A percentile compares a stretch with the other conserved stretches of the same genome.
phyloP scores from a whole-genome alignment of 2,329 filamentous ascomycete genomes.

The Rhynchosporium graminicola region DNA sequence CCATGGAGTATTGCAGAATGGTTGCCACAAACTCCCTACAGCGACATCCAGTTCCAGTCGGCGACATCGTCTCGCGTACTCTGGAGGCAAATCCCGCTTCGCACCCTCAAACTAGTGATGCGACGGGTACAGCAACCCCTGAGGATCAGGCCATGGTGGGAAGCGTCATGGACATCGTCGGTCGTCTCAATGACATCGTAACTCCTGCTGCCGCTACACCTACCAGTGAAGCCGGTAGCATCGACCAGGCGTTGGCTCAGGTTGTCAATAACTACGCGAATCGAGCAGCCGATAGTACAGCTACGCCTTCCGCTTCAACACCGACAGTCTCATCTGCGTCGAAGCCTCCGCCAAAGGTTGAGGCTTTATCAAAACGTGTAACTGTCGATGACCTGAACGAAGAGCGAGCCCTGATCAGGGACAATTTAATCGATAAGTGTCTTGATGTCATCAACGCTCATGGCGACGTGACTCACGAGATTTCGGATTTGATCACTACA shows the following conservation, averaged over 20 bases:
- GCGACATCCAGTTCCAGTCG: slow-evolving; percentile 66
- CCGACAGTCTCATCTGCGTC: slow-evolving; percentile 10
- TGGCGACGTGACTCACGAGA: slow-evolving; percentile 83
- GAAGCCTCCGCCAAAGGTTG: slow-evolving; percentile 13
- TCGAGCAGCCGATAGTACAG: slow-evolving; percentile 1
- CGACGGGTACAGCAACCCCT: slow-evolving; percentile 35
- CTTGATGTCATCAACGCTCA: slow-evolving; percentile 88
- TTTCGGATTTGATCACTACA: slow-evolving; percentile 81
- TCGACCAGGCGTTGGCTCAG: slow-evolving; percentile 29
- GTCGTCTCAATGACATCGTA: slow-evolving; percentile 25
- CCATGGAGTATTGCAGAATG: slow-evolving; percentile 74
- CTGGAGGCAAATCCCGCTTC: slow-evolving; percentile 31
- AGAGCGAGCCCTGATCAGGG: slow-evolving; percentile 70
- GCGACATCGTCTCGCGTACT: slow-evolving; percentile 50
- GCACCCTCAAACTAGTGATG: slow-evolving; percentile 39
- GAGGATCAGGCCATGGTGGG: slow-evolving; percentile 34
- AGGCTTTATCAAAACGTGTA: slow-evolving; percentile 36
- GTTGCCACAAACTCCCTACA: slow-evolving; percentile 59
- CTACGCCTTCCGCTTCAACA: neutral
- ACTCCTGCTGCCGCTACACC: slow-evolving; percentile 8
- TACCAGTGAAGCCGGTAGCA: slow-evolving; percentile 21
- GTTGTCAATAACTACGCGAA: slow-evolving; percentile 13
- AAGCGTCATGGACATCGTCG: slow-evolving; percentile 26
- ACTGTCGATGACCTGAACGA: slow-evolving; percentile 80
- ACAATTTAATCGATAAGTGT: slow-evolving; percentile 82